Evolutionary conservation across 2,329 filamentous ascomycete species (phyloP), one percentile per base, ranked within the genome.

Genomic region (Stemphylium vesicarium): DNA sequence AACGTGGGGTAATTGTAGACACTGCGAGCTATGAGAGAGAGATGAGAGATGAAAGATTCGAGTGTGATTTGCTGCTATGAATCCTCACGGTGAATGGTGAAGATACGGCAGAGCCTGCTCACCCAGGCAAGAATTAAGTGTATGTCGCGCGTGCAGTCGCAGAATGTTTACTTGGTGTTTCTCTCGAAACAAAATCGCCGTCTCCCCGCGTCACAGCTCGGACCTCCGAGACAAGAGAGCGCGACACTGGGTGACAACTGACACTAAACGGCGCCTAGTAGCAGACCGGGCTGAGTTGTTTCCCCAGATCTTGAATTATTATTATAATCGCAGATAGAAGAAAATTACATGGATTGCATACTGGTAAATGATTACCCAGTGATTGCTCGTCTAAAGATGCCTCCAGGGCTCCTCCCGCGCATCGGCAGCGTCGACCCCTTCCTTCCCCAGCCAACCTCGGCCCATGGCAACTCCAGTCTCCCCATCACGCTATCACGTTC

Each of bases 1-100:
- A 97, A n/a, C n/a, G n/a, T 57, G 64, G 64, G 61, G 58, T 43
- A 55, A 52, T 48, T 38, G 31, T 33, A 40, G 40, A 24, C 12
- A 38, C 26, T 24, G 41, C 16, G 18, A 29, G 33, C 16, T 24
- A 15, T 10, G 22, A 18, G 29, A 22, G 29, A 22, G 45, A 36
- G 15, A 24, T 24, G 7, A 6, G n/a, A 13, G 24, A 32, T 18
- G 24, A 31, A 40, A 37, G 31, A 35, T 20, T n/a, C 10, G 38
- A 15, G 16, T 39, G 20, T 16, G 32, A 36, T 18, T 31, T 31
- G 32, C 12, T 31, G 32, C 12, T 16, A 22, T 9, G 38, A 24
- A 8, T 18, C 36, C 5, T 37, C 12, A 52, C 41, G n/a, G 24
- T 16, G 35, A 35, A 16, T 9, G 44, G 38, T 2, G 3, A 43